These are phyloP conservation scores for Globisporangium emineosum DNA, from an alignment of 352 stramenopile species.

Conservation along the genomic window DNA sequence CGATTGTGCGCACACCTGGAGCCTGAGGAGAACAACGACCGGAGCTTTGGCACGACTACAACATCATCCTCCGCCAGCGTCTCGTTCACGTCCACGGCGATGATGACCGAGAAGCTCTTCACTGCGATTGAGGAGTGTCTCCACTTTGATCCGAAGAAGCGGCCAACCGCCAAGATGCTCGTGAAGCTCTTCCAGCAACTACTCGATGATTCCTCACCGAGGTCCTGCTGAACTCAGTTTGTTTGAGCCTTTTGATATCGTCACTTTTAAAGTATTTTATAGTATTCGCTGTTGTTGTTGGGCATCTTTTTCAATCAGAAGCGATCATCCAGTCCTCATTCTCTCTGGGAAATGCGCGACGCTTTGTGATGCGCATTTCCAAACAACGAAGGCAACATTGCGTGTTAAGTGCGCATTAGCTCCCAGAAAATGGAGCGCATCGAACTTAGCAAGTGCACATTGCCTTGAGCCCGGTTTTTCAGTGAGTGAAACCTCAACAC, in stretches of 20 bases:
- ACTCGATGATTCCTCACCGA: conserved; percentile 25
- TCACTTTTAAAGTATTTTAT: not conserved
- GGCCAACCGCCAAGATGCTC: conserved; percentile 53
- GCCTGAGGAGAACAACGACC: conserved; percentile 26
- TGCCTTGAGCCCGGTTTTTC: too few relatives aligned
- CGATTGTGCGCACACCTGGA: conserved; percentile 37
- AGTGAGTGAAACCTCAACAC: too few relatives aligned
- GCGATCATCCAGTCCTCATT: too few relatives aligned
- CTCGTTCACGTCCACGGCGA: conserved; percentile 27
- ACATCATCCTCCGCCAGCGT: conserved; percentile 35
- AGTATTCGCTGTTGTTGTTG: not conserved
- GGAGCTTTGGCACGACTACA: conserved; percentile 39
- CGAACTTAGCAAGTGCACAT: too few relatives aligned
- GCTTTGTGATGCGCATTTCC: too few relatives aligned
- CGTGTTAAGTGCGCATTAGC: too few relatives aligned
- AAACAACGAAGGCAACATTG: too few relatives aligned
- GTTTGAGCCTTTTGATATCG: not conserved
- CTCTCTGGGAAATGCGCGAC: too few relatives aligned
- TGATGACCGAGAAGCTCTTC: conserved; percentile 45
- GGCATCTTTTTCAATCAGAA: too few relatives aligned
- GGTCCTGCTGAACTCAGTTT: conserved; percentile 1
- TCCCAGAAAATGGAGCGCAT: too few relatives aligned
- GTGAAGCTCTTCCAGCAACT: conserved; percentile 45
- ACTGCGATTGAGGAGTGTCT: conserved; percentile 53
- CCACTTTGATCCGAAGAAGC: conserved; percentile 49